Base-by-base conservation (phyloP, 164 flowering plant genomes). In the grape (Vitis vinifera) region DNA sequence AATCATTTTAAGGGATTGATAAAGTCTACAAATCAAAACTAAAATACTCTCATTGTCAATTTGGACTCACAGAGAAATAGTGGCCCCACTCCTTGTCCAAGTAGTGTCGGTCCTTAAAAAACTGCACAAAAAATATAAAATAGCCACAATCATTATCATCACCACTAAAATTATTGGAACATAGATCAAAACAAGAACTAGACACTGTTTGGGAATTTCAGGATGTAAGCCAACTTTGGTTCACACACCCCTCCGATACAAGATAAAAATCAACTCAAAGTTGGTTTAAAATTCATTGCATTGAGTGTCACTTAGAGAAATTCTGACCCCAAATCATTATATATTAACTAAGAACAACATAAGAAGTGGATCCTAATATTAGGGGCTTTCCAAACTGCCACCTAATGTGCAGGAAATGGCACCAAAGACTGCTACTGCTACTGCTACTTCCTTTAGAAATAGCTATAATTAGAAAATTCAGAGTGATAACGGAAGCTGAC, bases 61-160 rank as follows among this genome's bases (percentile, higher is more conserved):
- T 50, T 19, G 23, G 11, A 85, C 92, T 89, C 73, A 92, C 99
- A 74, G 81, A 65, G 68, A 95, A 95, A 78, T 88, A 86, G 19
- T 31, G 71, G 52, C 94, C 97, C 99, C 99, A 95, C 75, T 95
- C 99, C 79, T 93, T 95, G 79, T 88, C 94, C 84, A 95, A 78
- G 83, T 95, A 95, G 65, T 95, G 98, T 12, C 98, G 87, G 68
- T 95, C 98, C 78, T 95, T 95, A 77, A 95, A 95, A 80, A 95
- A 95, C 99, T 95, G 87, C 60, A 15, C 29, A 60, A 58, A 63
- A 23, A 70, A 63, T 55, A 29, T 70, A 50, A 62, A 16, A 10
- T 44, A 53, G 15, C 53, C 49, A 49, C 48, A 48, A 44, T 14
- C 27, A 31, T 9, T 29, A 62, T 30, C n/a, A 51, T 14, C 50